Conservation (phyloP, 2,329 filamentous ascomycete genomes). For the Colletotrichum sp. region DNA sequence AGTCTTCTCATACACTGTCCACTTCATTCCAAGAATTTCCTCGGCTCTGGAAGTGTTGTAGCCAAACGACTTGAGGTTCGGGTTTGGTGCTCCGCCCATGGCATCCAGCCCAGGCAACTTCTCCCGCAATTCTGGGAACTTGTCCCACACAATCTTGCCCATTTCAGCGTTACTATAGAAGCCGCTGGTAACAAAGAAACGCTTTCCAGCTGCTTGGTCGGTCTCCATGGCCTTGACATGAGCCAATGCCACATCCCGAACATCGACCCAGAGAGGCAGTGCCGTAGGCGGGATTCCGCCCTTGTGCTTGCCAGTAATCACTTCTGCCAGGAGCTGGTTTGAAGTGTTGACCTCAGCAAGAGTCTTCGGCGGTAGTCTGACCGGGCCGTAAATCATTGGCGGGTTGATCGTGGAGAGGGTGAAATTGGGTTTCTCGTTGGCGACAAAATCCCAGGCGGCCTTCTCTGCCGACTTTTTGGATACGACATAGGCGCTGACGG, state of each 20-base stretch:
- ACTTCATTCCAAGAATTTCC: constrained; percentile 51
- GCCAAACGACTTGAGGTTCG: background rate
- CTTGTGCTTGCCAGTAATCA: constrained; percentile 33
- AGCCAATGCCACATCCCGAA: constrained; percentile 31
- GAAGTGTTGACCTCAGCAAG: constrained; percentile 28
- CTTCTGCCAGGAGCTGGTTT: constrained; percentile 28
- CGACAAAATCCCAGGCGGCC: constrained; percentile 32
- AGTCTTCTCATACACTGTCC: constrained; percentile 48
- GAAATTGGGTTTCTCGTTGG: constrained; percentile 28
- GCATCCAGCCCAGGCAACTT: constrained; percentile 27
- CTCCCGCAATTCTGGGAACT: constrained; percentile 24
- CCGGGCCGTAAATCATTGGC: constrained; percentile 31
- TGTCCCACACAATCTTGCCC: constrained; percentile 24
- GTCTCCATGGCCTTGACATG: constrained; percentile 30
- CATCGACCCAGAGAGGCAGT: constrained; percentile 28
- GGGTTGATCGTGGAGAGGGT: constrained; percentile 29
- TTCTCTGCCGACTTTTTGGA: constrained; percentile 30
- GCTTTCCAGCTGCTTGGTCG: constrained; percentile 26
- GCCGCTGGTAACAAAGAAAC: constrained; percentile 30
- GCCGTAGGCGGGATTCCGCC: constrained; percentile 21
- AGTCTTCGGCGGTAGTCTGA: background rate
- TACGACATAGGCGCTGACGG: constrained; percentile 14
- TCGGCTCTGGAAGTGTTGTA: constrained; percentile 48
- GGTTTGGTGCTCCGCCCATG: constrained; percentile 3
- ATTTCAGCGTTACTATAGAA: constrained; percentile 26